Evolutionary conservation across 805 yeast species (phyloP).

Genomic region (Candida broadrunensis): DNA sequence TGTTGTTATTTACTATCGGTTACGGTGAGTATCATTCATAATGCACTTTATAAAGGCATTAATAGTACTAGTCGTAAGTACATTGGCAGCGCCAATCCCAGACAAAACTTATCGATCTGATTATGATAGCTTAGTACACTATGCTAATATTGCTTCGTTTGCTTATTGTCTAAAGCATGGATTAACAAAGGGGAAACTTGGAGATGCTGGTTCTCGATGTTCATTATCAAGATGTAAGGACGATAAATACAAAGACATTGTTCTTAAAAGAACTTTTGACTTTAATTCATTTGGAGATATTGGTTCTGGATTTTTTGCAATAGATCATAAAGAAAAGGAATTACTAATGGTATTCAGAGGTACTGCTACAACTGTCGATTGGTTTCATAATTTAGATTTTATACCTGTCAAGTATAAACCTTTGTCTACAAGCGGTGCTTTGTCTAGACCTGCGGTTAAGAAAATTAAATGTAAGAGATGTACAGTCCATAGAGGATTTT

Average conservation of each 20-base stretch:
- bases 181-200: conserved; percentile 19
- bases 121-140: conserved; percentile 22
- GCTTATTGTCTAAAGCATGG: conserved; percentile 37
- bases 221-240: conserved; percentile 21
- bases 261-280: conserved; percentile 37
- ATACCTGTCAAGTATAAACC: conserved; percentile 49
- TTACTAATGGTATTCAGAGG: conserved; percentile 62
- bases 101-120: too few relatives aligned
- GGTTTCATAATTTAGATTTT: conserved; percentile 56
- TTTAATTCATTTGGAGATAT: conserved; percentile 41
- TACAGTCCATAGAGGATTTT: conserved; percentile 64
- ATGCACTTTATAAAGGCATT: too few relatives aligned
- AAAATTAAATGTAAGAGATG: conserved; percentile 46
- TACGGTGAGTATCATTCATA: too few relatives aligned
- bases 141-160: conserved; percentile 32
- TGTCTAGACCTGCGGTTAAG: conserved; percentile 4
- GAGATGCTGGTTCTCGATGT: conserved; percentile 19
- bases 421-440: conserved; percentile 16
- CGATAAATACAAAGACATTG: conserved; percentile 19
- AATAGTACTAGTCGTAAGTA: too few relatives aligned
- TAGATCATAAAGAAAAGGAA: conserved; percentile 42
- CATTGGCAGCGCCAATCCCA: too few relatives aligned
- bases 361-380: conserved; percentile 57
- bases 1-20: too few relatives aligned
- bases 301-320: conserved; percentile 55